These are phyloP conservation scores for Dalechampia spathulata DNA, from an alignment of 441 rosid genomes.

Conservation along the genomic window DNA sequence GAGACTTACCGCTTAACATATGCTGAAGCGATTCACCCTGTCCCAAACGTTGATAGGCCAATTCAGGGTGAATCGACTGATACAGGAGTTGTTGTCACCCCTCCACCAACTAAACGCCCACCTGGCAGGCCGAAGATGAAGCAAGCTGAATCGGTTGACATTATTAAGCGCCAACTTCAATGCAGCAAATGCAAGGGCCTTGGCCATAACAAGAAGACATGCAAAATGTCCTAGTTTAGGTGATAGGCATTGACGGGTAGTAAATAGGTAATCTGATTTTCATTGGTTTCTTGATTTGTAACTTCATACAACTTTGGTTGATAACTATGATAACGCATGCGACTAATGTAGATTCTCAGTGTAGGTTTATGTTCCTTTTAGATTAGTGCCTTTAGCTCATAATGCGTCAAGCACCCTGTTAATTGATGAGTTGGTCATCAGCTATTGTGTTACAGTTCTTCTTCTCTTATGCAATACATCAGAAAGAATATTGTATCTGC, in stretches of 20 bases:
- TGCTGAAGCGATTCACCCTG: conserved; percentile 32
- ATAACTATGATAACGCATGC: neutral
- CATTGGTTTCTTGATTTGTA: conserved; percentile 2
- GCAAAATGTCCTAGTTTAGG: conserved; percentile 10
- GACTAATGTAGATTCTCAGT: neutral
- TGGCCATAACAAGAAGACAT: conserved; percentile 25
- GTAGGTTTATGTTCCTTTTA: neutral
- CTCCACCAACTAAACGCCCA: conserved; percentile 31
- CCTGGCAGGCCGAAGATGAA: conserved; percentile 26
- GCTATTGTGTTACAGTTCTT: neutral
- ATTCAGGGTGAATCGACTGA: conserved; percentile 17
- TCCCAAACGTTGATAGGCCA: conserved; percentile 32
- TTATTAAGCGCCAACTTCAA: conserved; percentile 36
- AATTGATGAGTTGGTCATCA: neutral
- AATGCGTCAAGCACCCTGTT: neutral
- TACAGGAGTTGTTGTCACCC: conserved; percentile 21
- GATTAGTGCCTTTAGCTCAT: neutral
- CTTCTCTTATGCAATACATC: conserved; percentile 5
- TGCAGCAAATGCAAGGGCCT: conserved; percentile 39
- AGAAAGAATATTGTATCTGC: no score
- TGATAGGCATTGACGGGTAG: neutral
- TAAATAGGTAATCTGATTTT: neutral
- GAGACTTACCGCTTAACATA: conserved; percentile 28
- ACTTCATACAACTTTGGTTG: conserved; percentile 1
- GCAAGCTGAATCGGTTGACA: conserved; percentile 28